Evolutionary conservation across 306 rosid genomes (phyloP).

Genomic region (Mimosa pudica): DNA sequence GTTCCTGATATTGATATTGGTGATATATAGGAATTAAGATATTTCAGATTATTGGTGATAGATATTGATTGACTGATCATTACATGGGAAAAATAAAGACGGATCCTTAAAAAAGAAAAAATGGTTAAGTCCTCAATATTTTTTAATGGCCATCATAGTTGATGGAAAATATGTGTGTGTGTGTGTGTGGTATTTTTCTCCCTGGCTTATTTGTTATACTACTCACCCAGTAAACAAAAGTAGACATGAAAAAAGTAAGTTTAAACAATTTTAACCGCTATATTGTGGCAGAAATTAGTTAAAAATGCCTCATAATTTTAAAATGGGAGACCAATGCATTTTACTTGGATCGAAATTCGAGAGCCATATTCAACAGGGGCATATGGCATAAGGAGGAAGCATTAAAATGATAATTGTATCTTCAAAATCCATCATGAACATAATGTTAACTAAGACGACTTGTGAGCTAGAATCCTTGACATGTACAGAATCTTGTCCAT

Average conservation of each 20-base stretch:
- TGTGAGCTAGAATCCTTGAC: not conserved
- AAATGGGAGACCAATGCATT: not conserved
- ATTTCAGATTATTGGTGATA: too few relatives aligned
- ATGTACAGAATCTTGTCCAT: not conserved
- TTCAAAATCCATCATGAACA: not conserved
- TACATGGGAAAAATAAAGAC: too few relatives aligned
- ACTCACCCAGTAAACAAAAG: too few relatives aligned
- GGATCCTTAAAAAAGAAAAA: too few relatives aligned
- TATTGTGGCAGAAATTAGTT: not conserved
- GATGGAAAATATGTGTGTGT: too few relatives aligned
- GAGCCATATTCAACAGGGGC: not conserved
- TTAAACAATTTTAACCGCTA: too few relatives aligned
- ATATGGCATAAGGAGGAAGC: not conserved
- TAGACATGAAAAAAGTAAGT: not conserved
- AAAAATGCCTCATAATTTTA: not conserved
- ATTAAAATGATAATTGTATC: not conserved
- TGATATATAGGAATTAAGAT: not conserved
- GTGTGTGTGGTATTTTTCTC: too few relatives aligned
- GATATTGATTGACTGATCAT: too few relatives aligned
- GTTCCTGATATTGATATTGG: not conserved
- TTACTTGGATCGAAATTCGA: not conserved
- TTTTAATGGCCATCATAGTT: too few relatives aligned
- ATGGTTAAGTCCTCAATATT: too few relatives aligned
- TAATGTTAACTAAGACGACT: not conserved
- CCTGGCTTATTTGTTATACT: too few relatives aligned